Percentiles rank a stretch among this genome's conserved stretches.
These are phyloP conservation scores for Astragalus membranaceus DNA, from an alignment of 306 rosid species.

Conservation along the genomic window DNA sequence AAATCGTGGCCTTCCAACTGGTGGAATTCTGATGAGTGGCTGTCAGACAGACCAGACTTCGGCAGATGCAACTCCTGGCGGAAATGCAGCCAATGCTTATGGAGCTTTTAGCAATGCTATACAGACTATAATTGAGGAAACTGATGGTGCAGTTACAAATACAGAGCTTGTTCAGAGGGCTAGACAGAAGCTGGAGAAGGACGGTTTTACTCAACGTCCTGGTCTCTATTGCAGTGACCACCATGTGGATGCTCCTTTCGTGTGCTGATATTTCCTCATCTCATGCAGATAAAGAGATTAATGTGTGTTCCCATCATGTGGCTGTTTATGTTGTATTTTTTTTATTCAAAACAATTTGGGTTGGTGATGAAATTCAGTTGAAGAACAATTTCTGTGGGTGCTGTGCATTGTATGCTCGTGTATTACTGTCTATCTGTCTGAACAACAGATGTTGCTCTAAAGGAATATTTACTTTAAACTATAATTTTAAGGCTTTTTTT, in stretches of 20 bases:
- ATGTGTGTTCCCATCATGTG: neutral
- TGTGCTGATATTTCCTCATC: constrained; percentile 15
- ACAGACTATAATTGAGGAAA: constrained; percentile 54
- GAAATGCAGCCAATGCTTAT: constrained; percentile 49
- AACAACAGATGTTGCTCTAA: constrained; percentile 12
- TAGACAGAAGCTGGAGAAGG: constrained; percentile 48
- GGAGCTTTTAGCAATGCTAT: constrained; percentile 93
- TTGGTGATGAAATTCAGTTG: neutral
- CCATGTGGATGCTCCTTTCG: constrained; percentile 56
- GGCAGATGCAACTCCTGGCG: constrained; percentile 79
- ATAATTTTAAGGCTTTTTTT: too few relatives aligned
- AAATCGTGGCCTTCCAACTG: constrained; percentile 43
- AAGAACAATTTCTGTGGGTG: neutral
- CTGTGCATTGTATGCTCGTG: neutral
- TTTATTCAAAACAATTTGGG: neutral
- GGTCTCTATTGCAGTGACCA: constrained; percentile 89
- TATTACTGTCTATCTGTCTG: constrained; percentile 5
- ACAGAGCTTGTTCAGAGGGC: constrained; percentile 64
- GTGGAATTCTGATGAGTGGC: constrained; percentile 82
- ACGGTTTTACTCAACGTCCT: constrained; percentile 71
- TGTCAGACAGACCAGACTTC: constrained; percentile 87
- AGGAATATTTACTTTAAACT: constrained; percentile 20
- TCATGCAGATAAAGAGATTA: constrained; percentile 9
- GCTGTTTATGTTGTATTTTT: neutral
- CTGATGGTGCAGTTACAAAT: constrained; percentile 50